Conservation (phyloP, 345 rosid genomes). For the Gossypium longicalyx region DNA sequence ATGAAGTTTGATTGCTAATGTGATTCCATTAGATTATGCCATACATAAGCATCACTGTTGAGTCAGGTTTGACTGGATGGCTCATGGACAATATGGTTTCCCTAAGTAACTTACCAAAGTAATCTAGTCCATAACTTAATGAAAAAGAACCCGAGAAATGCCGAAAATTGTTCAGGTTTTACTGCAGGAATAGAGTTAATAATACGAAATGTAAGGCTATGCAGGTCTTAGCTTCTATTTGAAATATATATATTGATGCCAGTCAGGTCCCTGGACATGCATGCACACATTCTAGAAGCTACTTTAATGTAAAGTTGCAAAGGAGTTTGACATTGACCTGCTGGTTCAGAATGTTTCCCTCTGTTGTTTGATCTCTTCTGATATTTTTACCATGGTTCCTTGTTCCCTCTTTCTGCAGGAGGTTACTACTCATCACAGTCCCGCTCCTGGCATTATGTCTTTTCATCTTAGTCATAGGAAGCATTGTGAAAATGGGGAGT, state of each 20-base stretch:
- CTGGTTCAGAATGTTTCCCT: too few species aligned
- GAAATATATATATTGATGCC: neutral
- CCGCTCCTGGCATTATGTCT: conserved; percentile 66
- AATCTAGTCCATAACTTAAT: neutral
- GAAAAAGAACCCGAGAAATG: conserved; percentile 5
- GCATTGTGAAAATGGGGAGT: conserved; percentile 43
- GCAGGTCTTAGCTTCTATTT: neutral
- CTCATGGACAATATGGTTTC: neutral
- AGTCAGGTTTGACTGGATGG: conserved; percentile 4
- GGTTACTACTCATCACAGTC: conserved; percentile 69
- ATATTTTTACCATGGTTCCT: neutral
- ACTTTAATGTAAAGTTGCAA: too few species aligned
- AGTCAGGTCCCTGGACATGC: neutral
- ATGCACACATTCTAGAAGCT: too few species aligned
- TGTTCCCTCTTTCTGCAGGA: conserved; percentile 43
- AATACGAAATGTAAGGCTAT: neutral
- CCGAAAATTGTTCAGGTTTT: neutral
- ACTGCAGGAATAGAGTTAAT: too few species aligned
- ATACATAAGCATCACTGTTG: neutral
- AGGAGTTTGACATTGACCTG: too few species aligned
- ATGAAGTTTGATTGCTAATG: neutral
- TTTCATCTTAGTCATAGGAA: conserved; percentile 52
- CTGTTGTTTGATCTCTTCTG: too few species aligned
- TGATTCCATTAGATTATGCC: neutral
- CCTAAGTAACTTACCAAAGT: neutral